Conservation (phyloP, 306 rosid species). For the Vicia villosa region DNA sequence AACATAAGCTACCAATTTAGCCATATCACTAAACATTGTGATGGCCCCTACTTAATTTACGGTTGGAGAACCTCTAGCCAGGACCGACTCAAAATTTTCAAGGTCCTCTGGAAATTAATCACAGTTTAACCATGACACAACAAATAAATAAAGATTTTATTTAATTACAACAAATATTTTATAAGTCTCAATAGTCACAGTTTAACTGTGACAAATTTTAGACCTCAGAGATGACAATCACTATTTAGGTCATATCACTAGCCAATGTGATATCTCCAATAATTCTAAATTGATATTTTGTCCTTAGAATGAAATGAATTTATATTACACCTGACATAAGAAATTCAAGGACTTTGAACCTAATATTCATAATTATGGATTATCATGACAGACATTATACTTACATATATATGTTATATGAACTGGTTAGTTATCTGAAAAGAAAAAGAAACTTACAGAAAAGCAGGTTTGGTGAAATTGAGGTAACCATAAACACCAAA, state of each 20-base stretch:
- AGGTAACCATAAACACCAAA: constrained; percentile 79
- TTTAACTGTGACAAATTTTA: no score
- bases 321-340: background rate
- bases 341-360: background rate
- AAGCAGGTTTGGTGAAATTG: constrained; percentile 87
- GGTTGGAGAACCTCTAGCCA: no score
- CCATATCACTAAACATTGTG: no score
- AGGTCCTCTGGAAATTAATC: no score
- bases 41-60: no score
- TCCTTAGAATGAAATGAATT: background rate
- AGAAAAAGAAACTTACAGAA: constrained; percentile 49
- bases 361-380: background rate
- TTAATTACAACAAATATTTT: no score
- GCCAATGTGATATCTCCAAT: background rate
- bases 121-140: no score
- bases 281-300: background rate
- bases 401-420: background rate
- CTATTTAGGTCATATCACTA: background rate
- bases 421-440: background rate
- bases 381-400: background rate
- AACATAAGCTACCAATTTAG: constrained; percentile 5
- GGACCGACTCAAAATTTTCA: no score
- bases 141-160: no score
- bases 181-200: no score
- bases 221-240: no score